These are phyloP conservation scores for Gaertneriomyces semiglobifer DNA, from an alignment of 192 early-diverging fungal genomes.

Conservation along the genomic window DNA sequence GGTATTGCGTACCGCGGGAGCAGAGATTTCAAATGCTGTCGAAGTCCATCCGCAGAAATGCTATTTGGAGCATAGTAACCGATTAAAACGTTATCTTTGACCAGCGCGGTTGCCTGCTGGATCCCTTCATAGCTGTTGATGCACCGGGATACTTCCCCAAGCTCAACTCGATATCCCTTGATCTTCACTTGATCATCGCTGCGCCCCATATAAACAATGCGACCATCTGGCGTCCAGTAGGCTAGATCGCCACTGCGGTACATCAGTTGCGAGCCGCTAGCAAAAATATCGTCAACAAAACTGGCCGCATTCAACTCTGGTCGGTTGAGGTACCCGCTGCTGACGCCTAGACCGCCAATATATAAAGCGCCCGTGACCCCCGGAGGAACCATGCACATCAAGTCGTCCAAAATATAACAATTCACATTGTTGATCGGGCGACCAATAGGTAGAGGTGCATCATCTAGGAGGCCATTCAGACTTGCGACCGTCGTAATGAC, in stretches of 20 bases:
- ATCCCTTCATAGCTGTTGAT: too few relatives aligned
- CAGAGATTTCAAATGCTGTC: too few relatives aligned
- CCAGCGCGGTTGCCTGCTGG: too few relatives aligned
- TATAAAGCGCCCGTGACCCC: conserved; percentile 43
- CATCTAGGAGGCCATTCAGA: too few relatives aligned
- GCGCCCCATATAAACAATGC: neutral
- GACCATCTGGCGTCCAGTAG: neutral
- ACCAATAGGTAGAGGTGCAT: too few relatives aligned
- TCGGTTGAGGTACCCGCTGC: conserved; percentile 1
- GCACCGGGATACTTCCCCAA: neutral
- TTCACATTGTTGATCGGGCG: too few relatives aligned
- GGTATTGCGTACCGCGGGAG: too few relatives aligned
- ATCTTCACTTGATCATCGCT: conserved; percentile 1
- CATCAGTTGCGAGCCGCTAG: neutral
- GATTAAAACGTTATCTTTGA: too few relatives aligned
- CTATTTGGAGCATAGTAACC: too few relatives aligned
- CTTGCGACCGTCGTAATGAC: too few relatives aligned
- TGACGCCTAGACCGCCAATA: conserved; percentile 35
- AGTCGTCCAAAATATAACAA: conserved; percentile 33
- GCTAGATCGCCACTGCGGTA: conserved; percentile 7
- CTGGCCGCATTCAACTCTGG: neutral
- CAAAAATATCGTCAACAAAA: neutral
- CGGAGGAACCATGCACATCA: conserved; percentile 27
- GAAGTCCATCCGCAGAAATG: too few relatives aligned
- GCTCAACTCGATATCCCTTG: neutral